Percentiles rank a stretch among this genome's conserved stretches.
Evolutionary conservation across 2,329 filamentous ascomycete species (phyloP).

Genomic region (Tolypocladium amazonense): DNA sequence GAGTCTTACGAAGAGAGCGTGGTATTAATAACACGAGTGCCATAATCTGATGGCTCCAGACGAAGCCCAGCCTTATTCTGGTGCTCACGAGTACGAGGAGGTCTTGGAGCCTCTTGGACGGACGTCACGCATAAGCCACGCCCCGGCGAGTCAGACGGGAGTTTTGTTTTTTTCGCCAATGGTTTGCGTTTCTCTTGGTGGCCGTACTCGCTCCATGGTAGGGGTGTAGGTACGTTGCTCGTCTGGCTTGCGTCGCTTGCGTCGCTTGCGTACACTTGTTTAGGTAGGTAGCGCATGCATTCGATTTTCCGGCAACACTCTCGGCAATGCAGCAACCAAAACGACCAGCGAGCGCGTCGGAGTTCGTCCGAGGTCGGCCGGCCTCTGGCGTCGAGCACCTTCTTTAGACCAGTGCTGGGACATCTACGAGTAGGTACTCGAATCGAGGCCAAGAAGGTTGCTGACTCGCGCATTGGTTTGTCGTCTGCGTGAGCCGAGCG

Average conservation of each 20-base stretch:
- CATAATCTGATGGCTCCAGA: neutral
- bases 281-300: neutral
- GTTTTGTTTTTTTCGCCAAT: neutral
- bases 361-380: conserved; percentile 6
- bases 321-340: conserved; percentile 4
- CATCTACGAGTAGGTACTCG: too few relatives aligned
- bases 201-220: neutral
- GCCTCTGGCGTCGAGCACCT: neutral
- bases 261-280: neutral
- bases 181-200: neutral
- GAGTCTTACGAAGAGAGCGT: neutral
- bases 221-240: neutral
- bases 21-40: neutral
- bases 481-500: neutral
- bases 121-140: neutral
- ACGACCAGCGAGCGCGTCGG: conserved; percentile 3
- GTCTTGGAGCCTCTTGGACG: neutral
- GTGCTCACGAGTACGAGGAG: neutral
- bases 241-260: neutral
- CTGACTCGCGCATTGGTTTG: neutral
- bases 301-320: neutral
- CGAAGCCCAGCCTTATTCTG: neutral
- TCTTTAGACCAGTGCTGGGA: neutral
- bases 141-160: neutral
- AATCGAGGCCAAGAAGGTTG: neutral